Evolutionary conservation across 2,329 filamentous ascomycete species (phyloP).

Genomic region (Purpureocillium lavendulum): DNA sequence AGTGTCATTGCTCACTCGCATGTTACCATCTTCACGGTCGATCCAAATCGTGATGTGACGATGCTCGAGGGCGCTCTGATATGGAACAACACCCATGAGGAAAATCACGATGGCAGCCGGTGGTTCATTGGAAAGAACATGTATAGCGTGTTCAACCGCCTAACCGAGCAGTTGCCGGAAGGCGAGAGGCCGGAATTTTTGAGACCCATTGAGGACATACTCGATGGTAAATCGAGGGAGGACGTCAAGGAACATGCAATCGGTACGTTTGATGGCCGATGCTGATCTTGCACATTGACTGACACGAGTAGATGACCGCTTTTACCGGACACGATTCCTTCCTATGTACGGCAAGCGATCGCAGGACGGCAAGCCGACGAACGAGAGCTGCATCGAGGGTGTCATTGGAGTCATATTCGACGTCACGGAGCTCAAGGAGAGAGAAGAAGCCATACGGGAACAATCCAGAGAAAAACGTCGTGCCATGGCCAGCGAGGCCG

Average conservation of each 20-base stretch:
- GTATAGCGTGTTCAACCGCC: constrained; percentile 52
- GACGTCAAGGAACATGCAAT: constrained; percentile 57
- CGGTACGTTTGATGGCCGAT: constrained; percentile 23
- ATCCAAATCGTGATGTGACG: constrained; percentile 51
- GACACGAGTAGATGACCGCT: constrained; percentile 42
- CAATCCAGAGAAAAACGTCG: constrained; percentile 62
- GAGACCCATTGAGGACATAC: constrained; percentile 52
- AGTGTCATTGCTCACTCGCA: constrained; percentile 68
- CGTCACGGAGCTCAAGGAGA: constrained; percentile 61
- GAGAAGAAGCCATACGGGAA: constrained; percentile 53
- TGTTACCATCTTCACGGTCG: constrained; percentile 68
- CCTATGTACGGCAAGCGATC: constrained; percentile 53
- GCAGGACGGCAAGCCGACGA: constrained; percentile 35
- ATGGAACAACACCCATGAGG: constrained; percentile 36
- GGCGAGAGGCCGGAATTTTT: constrained; percentile 41
- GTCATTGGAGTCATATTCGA: constrained; percentile 76
- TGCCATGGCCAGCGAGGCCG: constrained; percentile 65
- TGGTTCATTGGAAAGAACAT: constrained; percentile 54
- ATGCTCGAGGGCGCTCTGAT: constrained; percentile 63
- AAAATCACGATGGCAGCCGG: constrained; percentile 29
- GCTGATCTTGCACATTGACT: not conserved
- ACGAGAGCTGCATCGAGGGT: constrained; percentile 51
- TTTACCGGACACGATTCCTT: constrained; percentile 64
- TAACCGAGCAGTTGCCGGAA: constrained; percentile 33
- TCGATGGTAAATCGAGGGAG: constrained; percentile 51